Base-by-base conservation (phyloP, 1,284 basidiomycete genomes). In the Trichosporon asahii region DNA sequence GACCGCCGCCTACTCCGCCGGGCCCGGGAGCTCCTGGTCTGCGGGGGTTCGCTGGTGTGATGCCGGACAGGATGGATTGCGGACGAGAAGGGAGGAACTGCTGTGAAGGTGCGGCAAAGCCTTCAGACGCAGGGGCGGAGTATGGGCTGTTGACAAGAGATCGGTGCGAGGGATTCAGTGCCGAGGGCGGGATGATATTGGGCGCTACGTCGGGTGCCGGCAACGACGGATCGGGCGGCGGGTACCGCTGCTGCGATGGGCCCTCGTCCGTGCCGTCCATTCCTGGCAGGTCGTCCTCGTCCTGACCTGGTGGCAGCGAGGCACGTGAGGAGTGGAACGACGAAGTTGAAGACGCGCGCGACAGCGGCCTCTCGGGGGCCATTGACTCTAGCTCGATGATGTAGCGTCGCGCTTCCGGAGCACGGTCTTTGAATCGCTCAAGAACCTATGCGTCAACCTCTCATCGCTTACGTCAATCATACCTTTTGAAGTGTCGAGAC, bases 401-500 rank as follows among this genome's bases (percentile, higher is more conserved):
- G 68, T 93, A 87, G 70, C 89, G 88, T 80, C 86, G 88, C 94
- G 93, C 79, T 90, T 92, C 73, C 89, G 87, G 71, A 95, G 83
- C 15, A 91, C 91, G 92, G 94, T 76, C 70, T 63, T 67, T 61
- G 27, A 68, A 73, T 21, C 71, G 66, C 40, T 72, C 66, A 21
- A 74, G 66, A 40, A 71, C 73, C 71, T 70, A 2, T 27, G 29
- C 1, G 66, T 44, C 35, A 61, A 64, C 35, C 14, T 2, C 29
- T 8, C 15, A n/a, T 31, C 57, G 57, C 29, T n/a, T 31, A 31
- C 27, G 18, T 61, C 57, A 61, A 15, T 31, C 85, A 53, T 77
- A 91, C 94, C 86, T 93, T 93, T 65, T 95, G 82, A 69, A 98
- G 84, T 15, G 92, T 91, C 73, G 94, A 91, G 3, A 96, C 92